Conservation (phyloP, 441 rosid species). For the Croton laevigatus region DNA sequence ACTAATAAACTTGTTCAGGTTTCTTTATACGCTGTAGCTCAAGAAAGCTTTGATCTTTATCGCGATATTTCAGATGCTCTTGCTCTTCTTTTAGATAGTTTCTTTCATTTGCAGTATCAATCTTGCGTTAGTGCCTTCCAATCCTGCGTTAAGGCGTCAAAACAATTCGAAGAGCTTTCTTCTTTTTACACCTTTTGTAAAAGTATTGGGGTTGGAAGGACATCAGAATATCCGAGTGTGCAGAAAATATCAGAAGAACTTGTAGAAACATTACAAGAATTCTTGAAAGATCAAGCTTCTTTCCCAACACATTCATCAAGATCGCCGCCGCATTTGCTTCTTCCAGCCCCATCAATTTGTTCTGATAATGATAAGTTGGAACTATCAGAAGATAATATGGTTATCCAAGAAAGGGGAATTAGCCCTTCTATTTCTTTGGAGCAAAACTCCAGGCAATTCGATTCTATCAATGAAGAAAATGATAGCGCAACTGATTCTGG, state of each 20-base stretch:
- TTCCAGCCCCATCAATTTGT: conserved; percentile 21
- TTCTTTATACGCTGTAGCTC: conserved; percentile 48
- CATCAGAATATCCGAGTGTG: conserved; percentile 75
- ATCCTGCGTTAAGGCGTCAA: conserved; percentile 59
- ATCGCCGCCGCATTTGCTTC: conserved; percentile 27
- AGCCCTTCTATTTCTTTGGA: conserved; percentile 34
- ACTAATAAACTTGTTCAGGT: conserved; percentile 46
- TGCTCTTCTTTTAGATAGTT: conserved; percentile 59
- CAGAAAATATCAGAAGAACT: conserved; percentile 73
- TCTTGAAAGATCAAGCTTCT: conserved; percentile 68
- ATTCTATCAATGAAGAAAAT: conserved; percentile 25
- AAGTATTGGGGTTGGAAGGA: conserved; percentile 53
- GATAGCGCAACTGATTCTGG: conserved; percentile 25
- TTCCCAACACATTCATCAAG: conserved; percentile 34
- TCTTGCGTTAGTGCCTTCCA: conserved; percentile 65
- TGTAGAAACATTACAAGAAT: conserved; percentile 65
- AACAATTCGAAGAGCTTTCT: conserved; percentile 64
- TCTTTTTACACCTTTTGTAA: conserved; percentile 55
- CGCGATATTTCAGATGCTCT: conserved; percentile 68
- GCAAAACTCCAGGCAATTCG: conserved; percentile 28
- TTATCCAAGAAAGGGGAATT: conserved; percentile 34
- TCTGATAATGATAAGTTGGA: conserved; percentile 4
- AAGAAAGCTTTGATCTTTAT: conserved; percentile 81
- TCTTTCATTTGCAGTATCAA: conserved; percentile 68
- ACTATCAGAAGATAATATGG: conserved; percentile 43